Evolutionary conservation across 1,139 yeast genomes (phyloP), one percentile per base, ranked within the genome.

Genomic region (Tardiomyces digboiensis): DNA sequence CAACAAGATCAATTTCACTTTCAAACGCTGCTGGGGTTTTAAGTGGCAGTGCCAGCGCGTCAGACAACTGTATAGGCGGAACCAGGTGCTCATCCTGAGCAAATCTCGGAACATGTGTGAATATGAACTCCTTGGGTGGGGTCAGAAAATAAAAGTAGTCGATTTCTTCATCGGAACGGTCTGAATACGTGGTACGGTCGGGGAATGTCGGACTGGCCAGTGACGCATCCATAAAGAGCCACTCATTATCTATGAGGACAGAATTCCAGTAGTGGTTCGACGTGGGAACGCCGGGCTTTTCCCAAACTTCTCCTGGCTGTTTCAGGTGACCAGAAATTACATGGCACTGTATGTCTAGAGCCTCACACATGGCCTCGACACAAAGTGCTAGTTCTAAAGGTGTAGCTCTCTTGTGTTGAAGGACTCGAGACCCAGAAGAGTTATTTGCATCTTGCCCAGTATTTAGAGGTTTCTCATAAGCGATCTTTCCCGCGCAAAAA

Each of bases 181-280:
- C 51, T 36, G 55, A 49, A 47, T 60, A 60, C 14, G 47, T 40
- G 10, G 58, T 59, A 4, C 60, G 52, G 19, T 70, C 56, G 1
- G 80, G 77, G 52, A 76, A 74, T 0, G 80, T 60, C 1, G 70
- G 63, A 52, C 78, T 79, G 1, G 85, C 87, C 36, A 80, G 54
- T 6, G 78, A 67, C 7, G 76, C 78, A 55, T 91, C 98, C 50
- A 89, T 65, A 51, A 91, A 73, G 48, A 89, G 70, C 76, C 91
- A 88, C 55, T 82, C 86, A 19, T 80, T 80, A 48, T 85, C 82
- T 16, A 88, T 66, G 21, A 82, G 61, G 1, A 88, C 79, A 1
- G 95, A 78, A 45, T 88, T 72, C 98, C 98, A 91, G 48, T 86
- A 79, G 62, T 91, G 98, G 57, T 88, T 87, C 39, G 80, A 69